Evolutionary conservation across 176 grass and related monocot species (phyloP).

Genomic region (Puya raimondii): DNA sequence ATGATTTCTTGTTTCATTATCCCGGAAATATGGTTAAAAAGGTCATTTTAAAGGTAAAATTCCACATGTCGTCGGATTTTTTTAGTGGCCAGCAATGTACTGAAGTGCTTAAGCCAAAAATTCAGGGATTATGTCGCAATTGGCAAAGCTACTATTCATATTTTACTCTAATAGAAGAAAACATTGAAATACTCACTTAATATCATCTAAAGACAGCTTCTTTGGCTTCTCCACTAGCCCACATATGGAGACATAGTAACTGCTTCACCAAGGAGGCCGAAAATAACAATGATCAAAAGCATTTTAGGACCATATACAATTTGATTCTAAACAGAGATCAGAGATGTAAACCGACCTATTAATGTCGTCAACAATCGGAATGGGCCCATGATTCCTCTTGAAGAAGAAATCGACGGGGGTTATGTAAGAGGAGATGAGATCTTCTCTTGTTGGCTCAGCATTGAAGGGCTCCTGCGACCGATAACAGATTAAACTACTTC

Average conservation of each 20-base stretch:
- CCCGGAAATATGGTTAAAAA: not conserved
- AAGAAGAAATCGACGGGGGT: conserved; percentile 38
- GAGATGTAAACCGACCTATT: conserved; percentile 16
- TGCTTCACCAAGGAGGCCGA: conserved; percentile 8
- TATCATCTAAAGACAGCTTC: conserved; percentile 27
- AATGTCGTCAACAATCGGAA: conserved; percentile 31
- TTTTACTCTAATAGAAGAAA: not conserved
- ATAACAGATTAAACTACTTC: conserved; percentile 2
- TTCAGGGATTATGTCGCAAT: too few relatives aligned
- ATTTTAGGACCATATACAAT: not conserved
- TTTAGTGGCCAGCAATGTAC: too few relatives aligned
- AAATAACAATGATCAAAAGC: conserved; percentile 5
- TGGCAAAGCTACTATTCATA: too few relatives aligned
- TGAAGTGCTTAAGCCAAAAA: too few relatives aligned
- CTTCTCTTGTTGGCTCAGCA: conserved; percentile 19
- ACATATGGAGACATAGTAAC: conserved; percentile 28
- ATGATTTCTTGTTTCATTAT: too few relatives aligned
- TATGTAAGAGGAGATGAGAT: conserved; percentile 30
- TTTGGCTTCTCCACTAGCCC: conserved; percentile 24
- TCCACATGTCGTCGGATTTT: too few relatives aligned
- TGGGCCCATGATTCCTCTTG: conserved; percentile 39
- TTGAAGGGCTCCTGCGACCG: conserved; percentile 29
- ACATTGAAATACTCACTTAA: conserved; percentile 23
- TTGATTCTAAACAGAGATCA: not conserved
- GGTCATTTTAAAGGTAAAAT: too few relatives aligned